Percentiles rank a stretch among this genome's conserved stretches.
Conservation (phyloP, 768 basidiomycete genomes). For the Tylopilus sp. region DNA sequence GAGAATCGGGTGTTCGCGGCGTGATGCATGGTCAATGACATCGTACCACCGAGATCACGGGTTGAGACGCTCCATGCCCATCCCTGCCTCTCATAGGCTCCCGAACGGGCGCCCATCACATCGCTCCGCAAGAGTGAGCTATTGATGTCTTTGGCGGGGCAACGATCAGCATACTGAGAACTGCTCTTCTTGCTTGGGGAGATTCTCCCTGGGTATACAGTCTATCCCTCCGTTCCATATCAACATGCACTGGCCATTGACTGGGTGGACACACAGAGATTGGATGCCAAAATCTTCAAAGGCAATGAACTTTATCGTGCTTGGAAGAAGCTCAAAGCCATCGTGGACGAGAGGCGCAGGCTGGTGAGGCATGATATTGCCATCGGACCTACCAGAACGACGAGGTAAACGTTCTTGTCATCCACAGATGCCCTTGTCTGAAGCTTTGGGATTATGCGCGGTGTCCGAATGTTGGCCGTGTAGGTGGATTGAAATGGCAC, state of each 20-base stretch:
- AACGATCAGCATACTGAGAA: conserved; percentile 3
- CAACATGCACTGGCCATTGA: conserved; percentile 10
- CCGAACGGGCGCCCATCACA: conserved; percentile 16
- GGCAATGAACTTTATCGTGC: conserved; percentile 18
- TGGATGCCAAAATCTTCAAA: conserved; percentile 14
- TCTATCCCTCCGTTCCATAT: conserved; percentile 24
- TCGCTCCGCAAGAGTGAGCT: conserved; percentile 25
- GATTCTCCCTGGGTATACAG: conserved; percentile 23
- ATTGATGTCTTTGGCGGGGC: conserved; percentile 18
- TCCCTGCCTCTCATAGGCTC: conserved; percentile 24
- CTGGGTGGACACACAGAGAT: not conserved
- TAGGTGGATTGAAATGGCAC: conserved; percentile 25
- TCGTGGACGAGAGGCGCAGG: conserved; percentile 18
- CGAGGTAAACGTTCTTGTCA: no score
- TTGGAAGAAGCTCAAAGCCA: conserved; percentile 20
- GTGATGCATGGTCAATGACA: conserved; percentile 21
- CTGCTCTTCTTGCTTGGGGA: conserved; percentile 12
- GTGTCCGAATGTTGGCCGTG: conserved; percentile 19
- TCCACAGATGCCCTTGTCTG: not conserved
- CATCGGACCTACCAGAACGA: no score
- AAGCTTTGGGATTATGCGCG: not conserved
- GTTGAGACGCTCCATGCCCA: conserved; percentile 25
- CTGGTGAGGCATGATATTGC: no score
- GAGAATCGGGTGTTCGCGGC: conserved; percentile 14
- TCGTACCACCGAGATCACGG: conserved; percentile 14